Conservation (phyloP, 1,284 basidiomycete genomes). For the Cutaneotrichosporon sp. region DNA sequence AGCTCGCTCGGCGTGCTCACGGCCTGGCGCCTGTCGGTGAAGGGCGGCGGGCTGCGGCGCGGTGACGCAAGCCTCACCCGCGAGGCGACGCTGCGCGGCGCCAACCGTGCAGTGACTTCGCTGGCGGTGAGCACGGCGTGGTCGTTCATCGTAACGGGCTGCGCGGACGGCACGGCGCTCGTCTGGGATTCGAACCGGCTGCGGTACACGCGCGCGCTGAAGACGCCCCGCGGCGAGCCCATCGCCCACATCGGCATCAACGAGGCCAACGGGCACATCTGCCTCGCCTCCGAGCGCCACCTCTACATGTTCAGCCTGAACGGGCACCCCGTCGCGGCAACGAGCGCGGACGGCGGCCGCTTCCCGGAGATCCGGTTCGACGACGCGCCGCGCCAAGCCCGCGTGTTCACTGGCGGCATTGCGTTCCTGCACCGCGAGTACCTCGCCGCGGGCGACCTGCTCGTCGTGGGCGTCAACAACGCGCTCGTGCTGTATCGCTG, state of each 20-base stretch:
- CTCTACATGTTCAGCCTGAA: constrained; percentile 53
- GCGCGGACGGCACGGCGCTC: constrained; percentile 78
- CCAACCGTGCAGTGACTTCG: constrained; percentile 67
- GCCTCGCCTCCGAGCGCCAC: constrained; percentile 38
- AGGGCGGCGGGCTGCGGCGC: constrained; percentile 31
- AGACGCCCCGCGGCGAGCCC: constrained; percentile 61
- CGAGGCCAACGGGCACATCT: constrained; percentile 70
- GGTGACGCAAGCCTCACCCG: constrained; percentile 55
- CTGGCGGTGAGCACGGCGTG: constrained; percentile 76
- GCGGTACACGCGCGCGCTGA: constrained; percentile 71
- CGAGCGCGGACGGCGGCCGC: constrained; percentile 28
- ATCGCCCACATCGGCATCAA: constrained; percentile 76
- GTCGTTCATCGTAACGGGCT: constrained; percentile 82
- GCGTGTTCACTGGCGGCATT: constrained; percentile 46
- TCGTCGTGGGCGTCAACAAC: constrained; percentile 45
- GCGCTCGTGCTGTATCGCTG: constrained; percentile 41
- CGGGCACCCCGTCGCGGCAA: constrained; percentile 50
- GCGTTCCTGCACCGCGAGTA: constrained; percentile 50
- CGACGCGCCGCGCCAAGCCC: constrained; percentile 1
- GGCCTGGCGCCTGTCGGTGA: constrained; percentile 65
- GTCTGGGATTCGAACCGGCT: constrained; percentile 90
- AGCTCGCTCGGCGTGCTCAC: constrained; percentile 73
- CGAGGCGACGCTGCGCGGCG: constrained; percentile 75
- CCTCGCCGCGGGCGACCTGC: constrained; percentile 40
- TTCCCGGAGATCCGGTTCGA: constrained; percentile 23